These are phyloP conservation scores for Favolaschia claudopus DNA, from an alignment of 768 basidiomycete species.

Conservation along the genomic window DNA sequence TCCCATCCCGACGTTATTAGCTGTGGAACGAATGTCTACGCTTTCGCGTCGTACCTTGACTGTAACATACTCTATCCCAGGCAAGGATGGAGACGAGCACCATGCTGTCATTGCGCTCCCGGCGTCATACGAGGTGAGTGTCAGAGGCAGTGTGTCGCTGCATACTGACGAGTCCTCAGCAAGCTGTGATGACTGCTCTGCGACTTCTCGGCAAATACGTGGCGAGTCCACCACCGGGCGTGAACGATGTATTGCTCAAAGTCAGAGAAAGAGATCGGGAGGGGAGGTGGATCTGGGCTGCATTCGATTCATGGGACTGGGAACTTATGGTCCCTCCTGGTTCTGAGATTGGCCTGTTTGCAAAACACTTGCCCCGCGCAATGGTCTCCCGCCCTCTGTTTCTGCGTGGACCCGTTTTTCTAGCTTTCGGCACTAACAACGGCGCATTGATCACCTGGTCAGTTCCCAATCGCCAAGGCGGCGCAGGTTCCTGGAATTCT, in stretches of 20 bases:
- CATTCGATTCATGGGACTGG: conserved; percentile 5
- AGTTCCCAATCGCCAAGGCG: not conserved
- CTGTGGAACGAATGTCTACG: too few relatives aligned
- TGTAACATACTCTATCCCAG: not conserved
- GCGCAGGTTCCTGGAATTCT: too few relatives aligned
- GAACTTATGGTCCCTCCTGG: conserved; percentile 1
- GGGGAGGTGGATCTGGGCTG: conserved; percentile 6
- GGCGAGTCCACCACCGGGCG: not conserved
- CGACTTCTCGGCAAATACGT: conserved; percentile 7
- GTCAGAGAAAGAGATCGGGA: not conserved
- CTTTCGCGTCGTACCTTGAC: too few relatives aligned
- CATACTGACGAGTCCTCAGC: not conserved
- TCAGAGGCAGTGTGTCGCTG: not conserved
- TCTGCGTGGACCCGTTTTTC: conserved; percentile 4
- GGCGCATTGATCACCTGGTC: not conserved
- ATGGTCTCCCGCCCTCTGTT: not conserved
- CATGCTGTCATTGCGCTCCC: conserved; percentile 10
- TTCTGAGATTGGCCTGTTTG: not conserved
- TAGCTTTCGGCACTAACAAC: conserved; percentile 2
- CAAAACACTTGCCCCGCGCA: not conserved
- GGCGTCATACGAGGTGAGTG: not conserved
- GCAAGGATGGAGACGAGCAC: not conserved
- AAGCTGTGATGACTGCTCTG: conserved; percentile 7
- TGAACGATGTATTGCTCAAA: not conserved
- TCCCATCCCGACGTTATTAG: too few relatives aligned